Evolutionary conservation across 345 rosid species (phyloP).

Genomic region (Toxicodendron radicans): DNA sequence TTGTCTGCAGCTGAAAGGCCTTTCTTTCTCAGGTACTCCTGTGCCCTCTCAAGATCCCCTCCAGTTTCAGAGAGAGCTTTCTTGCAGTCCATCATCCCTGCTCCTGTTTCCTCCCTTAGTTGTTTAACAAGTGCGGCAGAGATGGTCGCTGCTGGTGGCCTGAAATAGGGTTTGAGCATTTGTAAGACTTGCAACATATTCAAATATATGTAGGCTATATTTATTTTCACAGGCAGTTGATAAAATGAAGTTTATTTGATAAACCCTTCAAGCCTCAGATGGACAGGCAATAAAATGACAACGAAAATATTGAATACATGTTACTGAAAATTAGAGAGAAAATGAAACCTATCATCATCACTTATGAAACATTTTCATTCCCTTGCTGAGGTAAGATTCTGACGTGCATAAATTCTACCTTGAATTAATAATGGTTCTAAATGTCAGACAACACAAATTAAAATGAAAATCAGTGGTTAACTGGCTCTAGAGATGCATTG

Average conservation of each 20-base stretch:
- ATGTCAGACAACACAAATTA: not conserved
- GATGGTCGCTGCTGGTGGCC: slow-evolving; percentile 53
- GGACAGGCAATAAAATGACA: not conserved
- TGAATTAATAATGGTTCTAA: not conserved
- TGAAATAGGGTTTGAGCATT: slow-evolving; percentile 29
- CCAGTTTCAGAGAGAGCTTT: slow-evolving; percentile 87
- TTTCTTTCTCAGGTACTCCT: slow-evolving; percentile 91
- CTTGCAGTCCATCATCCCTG: slow-evolving; percentile 99
- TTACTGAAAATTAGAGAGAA: not conserved
- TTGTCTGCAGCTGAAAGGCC: slow-evolving; percentile 93
- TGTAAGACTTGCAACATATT: slow-evolving; percentile 13
- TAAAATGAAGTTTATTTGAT: not conserved
- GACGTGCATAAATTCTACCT: not conserved
- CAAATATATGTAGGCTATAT: not conserved
- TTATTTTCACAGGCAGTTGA: not conserved
- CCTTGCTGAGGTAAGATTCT: not conserved
- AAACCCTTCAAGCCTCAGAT: not conserved
- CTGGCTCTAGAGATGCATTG: not conserved
- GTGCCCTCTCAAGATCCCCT: slow-evolving; percentile 92
- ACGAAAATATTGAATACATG: not conserved
- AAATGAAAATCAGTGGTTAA: not conserved
- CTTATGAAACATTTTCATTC: not conserved
- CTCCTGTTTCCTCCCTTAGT: slow-evolving; percentile 94
- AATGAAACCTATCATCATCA: not conserved
- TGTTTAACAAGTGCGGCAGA: slow-evolving; percentile 90